Conservation (phyloP, 306 rosid species). For the Trifolium repens region DNA sequence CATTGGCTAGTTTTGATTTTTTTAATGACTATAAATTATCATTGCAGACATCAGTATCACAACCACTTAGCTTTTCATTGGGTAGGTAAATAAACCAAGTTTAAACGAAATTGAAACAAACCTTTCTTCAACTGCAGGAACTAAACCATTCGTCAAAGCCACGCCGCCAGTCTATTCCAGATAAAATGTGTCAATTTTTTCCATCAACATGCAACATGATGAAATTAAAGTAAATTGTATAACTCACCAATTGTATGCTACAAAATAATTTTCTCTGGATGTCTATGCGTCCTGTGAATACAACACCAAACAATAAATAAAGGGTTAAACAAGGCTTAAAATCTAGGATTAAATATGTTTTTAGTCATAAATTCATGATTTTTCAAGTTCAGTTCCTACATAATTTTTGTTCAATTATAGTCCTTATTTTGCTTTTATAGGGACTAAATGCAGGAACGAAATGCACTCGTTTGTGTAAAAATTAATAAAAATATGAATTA, state of each 20-base stretch:
- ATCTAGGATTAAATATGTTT: no score
- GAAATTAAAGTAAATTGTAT: conserved; percentile 36
- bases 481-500: no score
- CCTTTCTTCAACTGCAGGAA: conserved; percentile 95
- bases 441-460: background rate
- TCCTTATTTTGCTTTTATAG: no score
- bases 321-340: conserved; percentile 36
- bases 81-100: conserved; percentile 21
- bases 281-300: conserved; percentile 85
- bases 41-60: no score
- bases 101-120: conserved; percentile 48
- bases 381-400: no score
- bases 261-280: conserved; percentile 93
- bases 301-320: conserved; percentile 28
- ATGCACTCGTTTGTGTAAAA: no score
- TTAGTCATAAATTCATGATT: no score
- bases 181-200: conserved; percentile 43
- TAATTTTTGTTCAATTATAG: no score
- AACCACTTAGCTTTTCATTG: background rate
- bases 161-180: conserved; percentile 85
- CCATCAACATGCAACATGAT: conserved; percentile 33
- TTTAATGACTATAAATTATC: no score
- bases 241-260: conserved; percentile 93
- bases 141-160: conserved; percentile 81
- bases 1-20: no score